phyloP scores from a whole-genome alignment of 2,329 filamentous ascomycete species.

The Aureobasidium namibiae region DNA sequence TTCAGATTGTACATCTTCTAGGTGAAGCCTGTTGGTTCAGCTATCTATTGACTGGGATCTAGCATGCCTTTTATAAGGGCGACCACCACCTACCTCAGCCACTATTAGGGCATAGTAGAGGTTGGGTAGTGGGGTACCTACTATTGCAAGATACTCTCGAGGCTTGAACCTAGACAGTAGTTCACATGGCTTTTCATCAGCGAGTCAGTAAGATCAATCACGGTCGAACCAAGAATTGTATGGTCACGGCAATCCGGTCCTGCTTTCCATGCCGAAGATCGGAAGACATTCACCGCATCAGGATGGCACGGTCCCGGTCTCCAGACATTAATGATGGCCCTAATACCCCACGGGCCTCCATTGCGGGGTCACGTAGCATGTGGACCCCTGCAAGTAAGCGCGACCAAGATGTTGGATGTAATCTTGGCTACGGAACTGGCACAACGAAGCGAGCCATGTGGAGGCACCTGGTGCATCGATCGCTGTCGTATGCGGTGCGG shows the following conservation, averaged over 20 bases:
- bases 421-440: background rate
- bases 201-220: background rate
- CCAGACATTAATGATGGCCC: background rate
- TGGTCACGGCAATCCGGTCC: background rate
- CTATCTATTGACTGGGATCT: background rate
- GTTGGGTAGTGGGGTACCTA: background rate
- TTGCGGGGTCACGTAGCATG: background rate
- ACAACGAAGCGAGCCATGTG: background rate
- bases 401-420: background rate
- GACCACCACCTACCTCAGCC: background rate
- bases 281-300: background rate
- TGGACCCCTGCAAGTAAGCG: background rate
- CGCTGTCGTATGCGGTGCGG: background rate
- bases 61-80: background rate
- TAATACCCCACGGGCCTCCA: conserved; percentile 1
- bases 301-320: background rate
- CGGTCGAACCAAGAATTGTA: background rate
- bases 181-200: background rate
- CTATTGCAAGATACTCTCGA: background rate
- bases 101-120: background rate
- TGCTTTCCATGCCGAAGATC: background rate
- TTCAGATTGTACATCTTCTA: background rate
- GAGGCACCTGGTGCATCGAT: no score
- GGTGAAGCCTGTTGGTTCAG: background rate
- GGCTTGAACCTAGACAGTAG: background rate